Evolutionary conservation across 2,329 filamentous ascomycete species (phyloP).

Genomic region (Nemania sp.): DNA sequence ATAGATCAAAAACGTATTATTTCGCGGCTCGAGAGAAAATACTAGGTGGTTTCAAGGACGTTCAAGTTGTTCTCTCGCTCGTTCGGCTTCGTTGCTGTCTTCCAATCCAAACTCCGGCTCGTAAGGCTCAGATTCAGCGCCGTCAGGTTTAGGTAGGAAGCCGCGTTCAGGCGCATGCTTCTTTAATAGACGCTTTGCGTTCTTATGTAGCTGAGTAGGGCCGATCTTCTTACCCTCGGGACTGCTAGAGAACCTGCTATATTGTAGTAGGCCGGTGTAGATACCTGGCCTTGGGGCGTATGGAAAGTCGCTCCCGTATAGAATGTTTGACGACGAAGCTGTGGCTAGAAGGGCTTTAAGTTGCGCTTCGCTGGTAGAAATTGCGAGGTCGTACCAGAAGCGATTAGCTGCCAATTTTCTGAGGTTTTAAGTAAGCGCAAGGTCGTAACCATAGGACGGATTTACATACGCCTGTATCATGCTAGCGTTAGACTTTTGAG

Average conservation of each 20-base stretch:
- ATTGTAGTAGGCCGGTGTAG: neutral
- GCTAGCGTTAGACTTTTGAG: neutral
- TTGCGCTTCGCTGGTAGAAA: neutral
- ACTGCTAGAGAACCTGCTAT: neutral
- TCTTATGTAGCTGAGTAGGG: neutral
- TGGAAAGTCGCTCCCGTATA: neutral
- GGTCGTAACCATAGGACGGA: neutral
- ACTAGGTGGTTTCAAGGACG: neutral
- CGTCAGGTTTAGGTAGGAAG: neutral
- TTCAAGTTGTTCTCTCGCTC: neutral
- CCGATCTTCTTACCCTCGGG: neutral
- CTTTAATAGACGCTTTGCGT: neutral
- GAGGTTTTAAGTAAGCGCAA: neutral
- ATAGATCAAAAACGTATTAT: no score
- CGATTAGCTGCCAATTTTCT: neutral
- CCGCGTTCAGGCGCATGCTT: neutral
- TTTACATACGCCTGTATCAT: conserved; percentile 1
- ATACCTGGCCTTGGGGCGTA: neutral
- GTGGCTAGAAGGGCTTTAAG: neutral
- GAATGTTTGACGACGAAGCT: neutral
- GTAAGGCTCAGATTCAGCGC: neutral
- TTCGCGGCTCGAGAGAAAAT: neutral
- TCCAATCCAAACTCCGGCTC: neutral
- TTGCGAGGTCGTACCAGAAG: conserved; percentile 2
- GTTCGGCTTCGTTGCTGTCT: neutral